Percentiles rank a stretch among this genome's conserved stretches.
phyloP scores from a whole-genome alignment of 192 early-diverging fungal genomes.

The Funneliformis mosseae region DNA sequence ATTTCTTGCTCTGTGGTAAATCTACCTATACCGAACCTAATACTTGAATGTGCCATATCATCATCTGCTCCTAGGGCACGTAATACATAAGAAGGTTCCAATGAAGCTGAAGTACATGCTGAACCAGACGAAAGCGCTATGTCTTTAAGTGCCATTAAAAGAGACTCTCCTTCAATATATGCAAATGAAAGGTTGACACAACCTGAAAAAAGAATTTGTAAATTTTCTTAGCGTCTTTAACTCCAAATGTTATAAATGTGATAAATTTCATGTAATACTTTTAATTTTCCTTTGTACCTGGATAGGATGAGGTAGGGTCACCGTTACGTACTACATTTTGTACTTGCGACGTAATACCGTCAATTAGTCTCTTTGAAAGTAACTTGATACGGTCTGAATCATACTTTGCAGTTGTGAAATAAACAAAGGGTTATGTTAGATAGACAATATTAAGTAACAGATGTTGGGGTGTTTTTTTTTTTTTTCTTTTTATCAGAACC shows the following conservation, averaged over 20 bases:
- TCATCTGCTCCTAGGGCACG: constrained; percentile 96
- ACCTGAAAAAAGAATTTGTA: constrained; percentile 41
- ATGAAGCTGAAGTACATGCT: constrained; percentile 94
- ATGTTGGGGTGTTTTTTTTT: neutral
- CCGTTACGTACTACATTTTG: constrained; percentile 89
- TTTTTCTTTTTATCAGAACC: constrained; percentile 17
- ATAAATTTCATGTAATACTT: too few species aligned
- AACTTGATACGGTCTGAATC: constrained; percentile 72
- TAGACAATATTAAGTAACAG: too few species aligned
- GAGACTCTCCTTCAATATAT: constrained; percentile 96
- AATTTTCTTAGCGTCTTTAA: neutral
- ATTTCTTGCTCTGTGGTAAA: constrained; percentile 96
- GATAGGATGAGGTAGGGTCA: constrained; percentile 74
- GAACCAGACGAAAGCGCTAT: constrained; percentile 94
- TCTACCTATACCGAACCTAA: constrained; percentile 94
- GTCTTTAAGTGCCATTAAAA: constrained; percentile 98
- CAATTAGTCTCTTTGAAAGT: constrained; percentile 78
- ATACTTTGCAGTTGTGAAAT: constrained; percentile 54
- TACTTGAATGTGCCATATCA: constrained; percentile 93
- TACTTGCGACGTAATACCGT: constrained; percentile 78
- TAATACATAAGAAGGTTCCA: constrained; percentile 96
- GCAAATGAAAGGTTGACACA: constrained; percentile 97
- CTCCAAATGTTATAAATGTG: too few species aligned
- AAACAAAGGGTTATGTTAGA: too few species aligned
- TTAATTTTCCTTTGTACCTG: constrained; percentile 42